These are phyloP conservation scores for Boletus bicolor DNA, from an alignment of 768 basidiomycete species.

Conservation along the genomic window DNA sequence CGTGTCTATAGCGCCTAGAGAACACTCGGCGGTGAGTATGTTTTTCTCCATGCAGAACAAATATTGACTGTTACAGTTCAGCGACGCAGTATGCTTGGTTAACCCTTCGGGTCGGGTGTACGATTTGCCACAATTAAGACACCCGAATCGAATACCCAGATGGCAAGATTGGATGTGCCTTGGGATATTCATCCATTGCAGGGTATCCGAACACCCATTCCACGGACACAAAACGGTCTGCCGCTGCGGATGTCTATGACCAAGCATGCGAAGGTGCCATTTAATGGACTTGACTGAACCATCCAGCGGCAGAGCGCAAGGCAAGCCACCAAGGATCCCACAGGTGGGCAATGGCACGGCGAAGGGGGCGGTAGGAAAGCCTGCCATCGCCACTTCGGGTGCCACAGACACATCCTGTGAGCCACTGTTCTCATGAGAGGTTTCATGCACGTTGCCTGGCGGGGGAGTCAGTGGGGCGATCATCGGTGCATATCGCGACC, in stretches of 20 bases:
- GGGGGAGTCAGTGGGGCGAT: too few species aligned
- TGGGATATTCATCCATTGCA: slow-evolving; percentile 15
- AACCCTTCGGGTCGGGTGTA: slow-evolving; percentile 8
- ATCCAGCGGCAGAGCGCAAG: slow-evolving; percentile 5
- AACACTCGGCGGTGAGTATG: background rate
- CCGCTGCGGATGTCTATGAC: slow-evolving; percentile 6
- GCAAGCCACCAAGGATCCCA: background rate
- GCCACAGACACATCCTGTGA: background rate
- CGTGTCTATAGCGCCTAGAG: background rate
- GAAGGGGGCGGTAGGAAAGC: background rate
- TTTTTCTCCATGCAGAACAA: background rate
- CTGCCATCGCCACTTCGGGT: background rate
- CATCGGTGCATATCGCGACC: too few species aligned
- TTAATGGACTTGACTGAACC: slow-evolving; percentile 4
- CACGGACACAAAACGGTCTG: slow-evolving; percentile 12
- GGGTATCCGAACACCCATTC: slow-evolving; percentile 2
- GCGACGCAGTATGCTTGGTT: background rate
- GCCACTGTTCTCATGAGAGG: too few species aligned
- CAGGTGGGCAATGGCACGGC: background rate
- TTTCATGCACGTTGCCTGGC: too few species aligned
- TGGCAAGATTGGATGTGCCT: slow-evolving; percentile 18
- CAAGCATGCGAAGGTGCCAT: slow-evolving; percentile 14
- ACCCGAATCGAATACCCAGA: slow-evolving; percentile 8
- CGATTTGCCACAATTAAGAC: slow-evolving; percentile 1
- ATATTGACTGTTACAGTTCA: slow-evolving; percentile 7